Percentiles rank a stretch among this genome's conserved stretches.
Conservation (phyloP, 2,329 filamentous ascomycete species). For the Beauveria caledonica region DNA sequence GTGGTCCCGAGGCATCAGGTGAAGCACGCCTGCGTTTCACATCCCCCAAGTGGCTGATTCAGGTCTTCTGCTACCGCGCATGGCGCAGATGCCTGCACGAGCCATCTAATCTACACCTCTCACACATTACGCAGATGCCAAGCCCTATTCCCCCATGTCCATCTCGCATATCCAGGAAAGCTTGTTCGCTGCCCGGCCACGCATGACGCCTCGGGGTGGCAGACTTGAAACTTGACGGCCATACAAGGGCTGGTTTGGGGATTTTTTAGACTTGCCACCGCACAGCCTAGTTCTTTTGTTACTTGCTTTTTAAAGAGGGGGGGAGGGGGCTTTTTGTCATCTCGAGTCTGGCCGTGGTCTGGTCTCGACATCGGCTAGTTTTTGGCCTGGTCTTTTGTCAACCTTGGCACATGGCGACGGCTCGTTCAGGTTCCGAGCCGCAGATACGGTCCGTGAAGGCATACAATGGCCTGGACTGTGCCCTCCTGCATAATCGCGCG, state of each 20-base stretch:
- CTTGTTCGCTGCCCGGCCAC: too few relatives aligned
- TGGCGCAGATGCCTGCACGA: too few relatives aligned
- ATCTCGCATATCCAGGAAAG: too few relatives aligned
- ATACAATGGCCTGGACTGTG: neutral
- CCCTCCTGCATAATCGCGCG: neutral
- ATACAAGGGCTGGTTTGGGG: neutral
- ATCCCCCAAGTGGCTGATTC: neutral
- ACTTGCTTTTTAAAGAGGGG: neutral
- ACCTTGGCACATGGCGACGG: neutral
- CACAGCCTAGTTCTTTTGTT: neutral
- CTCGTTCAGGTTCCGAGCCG: constrained; percentile 3
- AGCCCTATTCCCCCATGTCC: too few relatives aligned
- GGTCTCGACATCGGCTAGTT: neutral
- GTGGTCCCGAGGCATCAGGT: neutral
- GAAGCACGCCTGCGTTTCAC: constrained; percentile 18
- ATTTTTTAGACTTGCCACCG: too few relatives aligned
- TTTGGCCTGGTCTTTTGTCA: neutral
- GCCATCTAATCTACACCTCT: too few relatives aligned
- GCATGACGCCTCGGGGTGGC: neutral
- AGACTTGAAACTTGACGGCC: constrained; percentile 1
- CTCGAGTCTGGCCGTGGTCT: neutral
- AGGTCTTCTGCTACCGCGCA: too few relatives aligned
- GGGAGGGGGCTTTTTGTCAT: neutral
- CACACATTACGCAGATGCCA: too few relatives aligned
- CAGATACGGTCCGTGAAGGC: neutral